A percentile compares a stretch with the other conserved stretches of the same genome.
phyloP scores from a whole-genome alignment of 441 rosid genomes.

The Flueggea neowawraea region DNA sequence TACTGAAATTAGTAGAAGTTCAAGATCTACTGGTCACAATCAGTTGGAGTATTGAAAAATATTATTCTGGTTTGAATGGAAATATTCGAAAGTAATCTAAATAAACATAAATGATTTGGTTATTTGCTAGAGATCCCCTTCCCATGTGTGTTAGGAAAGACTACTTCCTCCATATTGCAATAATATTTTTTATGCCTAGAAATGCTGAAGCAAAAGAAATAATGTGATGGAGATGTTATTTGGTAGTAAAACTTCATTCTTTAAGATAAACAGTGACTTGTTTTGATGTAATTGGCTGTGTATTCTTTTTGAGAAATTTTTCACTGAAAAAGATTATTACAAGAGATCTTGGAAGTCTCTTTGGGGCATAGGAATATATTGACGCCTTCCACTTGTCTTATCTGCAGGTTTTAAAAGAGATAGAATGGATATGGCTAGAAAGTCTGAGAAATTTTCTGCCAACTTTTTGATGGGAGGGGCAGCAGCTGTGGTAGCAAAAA shows the following conservation, averaged over 20 bases:
- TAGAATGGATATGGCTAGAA: constrained; percentile 29
- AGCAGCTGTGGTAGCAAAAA: constrained; percentile 73
- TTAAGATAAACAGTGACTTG: no score
- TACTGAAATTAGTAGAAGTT: neutral
- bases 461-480: constrained; percentile 81
- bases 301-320: no score
- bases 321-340: neutral
- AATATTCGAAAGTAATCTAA: neutral
- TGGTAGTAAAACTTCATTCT: no score
- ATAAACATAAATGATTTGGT: neutral
- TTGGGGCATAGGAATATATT: neutral
- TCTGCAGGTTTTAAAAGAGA: constrained; percentile 16
- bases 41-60: neutral
- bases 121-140: neutral
- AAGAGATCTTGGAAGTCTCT: neutral
- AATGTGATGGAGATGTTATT: no score
- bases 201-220: no score
- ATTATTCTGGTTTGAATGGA: neutral
- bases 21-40: neutral
- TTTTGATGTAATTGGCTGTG: no score
- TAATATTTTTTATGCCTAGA: no score
- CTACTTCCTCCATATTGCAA: no score
- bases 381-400: neutral
- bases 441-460: constrained; percentile 61
- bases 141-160: neutral